Conservation (phyloP, 495 filamentous ascomycete species). For the Podospora australis region DNA sequence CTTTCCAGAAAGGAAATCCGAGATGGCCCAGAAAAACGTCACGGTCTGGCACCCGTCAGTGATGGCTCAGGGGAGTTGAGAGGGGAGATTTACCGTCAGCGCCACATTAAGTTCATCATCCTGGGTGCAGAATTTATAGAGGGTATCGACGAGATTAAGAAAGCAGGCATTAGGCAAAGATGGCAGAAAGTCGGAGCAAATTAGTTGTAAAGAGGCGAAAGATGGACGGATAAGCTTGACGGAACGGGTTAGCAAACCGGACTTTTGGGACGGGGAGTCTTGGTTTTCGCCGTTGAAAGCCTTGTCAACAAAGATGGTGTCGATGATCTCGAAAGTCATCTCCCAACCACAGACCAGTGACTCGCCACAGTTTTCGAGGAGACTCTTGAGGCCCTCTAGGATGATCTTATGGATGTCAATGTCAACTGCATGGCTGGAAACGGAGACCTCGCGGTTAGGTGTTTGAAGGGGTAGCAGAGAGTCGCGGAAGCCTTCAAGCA, state of each 20-base stretch:
- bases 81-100: conserved; percentile 55
- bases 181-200: conserved; percentile 88
- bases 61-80: background rate
- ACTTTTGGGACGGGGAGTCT: conserved; percentile 13
- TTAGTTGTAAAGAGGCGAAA: conserved; percentile 81
- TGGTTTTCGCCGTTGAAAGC: conserved; percentile 21
- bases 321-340: conserved; percentile 75
- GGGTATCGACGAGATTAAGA: conserved; percentile 76
- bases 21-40: conserved; percentile 91
- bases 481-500: conserved; percentile 61
- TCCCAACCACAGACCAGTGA: conserved; percentile 75
- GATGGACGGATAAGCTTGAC: conserved; percentile 71
- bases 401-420: conserved; percentile 76
- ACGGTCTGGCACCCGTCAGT: conserved; percentile 54
- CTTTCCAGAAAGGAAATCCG: conserved; percentile 65
- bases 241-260: conserved; percentile 50
- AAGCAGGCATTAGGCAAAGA: conserved; percentile 73
- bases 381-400: conserved; percentile 70
- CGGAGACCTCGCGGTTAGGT: conserved; percentile 39
- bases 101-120: conserved; percentile 92
- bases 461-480: conserved; percentile 43
- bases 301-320: conserved; percentile 64
- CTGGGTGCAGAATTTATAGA: conserved; percentile 81
- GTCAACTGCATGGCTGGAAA: conserved; percentile 54
- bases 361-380: conserved; percentile 87